Conservation (phyloP, 2,329 filamentous ascomycete genomes). For the Penicillium oxalicum region DNA sequence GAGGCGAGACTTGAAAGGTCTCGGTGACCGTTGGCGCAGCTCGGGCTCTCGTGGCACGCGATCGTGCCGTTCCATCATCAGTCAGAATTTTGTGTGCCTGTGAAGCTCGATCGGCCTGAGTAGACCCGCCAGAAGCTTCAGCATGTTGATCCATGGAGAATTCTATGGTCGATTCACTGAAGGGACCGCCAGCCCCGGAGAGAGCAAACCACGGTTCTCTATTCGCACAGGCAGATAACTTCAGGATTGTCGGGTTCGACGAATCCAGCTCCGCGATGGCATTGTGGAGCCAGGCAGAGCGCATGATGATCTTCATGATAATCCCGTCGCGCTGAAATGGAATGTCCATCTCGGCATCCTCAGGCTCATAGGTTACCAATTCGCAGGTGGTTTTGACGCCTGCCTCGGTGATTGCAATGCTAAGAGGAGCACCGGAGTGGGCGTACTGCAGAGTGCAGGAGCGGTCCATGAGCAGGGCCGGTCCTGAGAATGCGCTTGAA, state of each 20-base stretch:
- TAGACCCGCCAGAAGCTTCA: conserved; percentile 18
- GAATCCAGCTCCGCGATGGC: conserved; percentile 50
- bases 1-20: conserved; percentile 52
- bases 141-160: conserved; percentile 47
- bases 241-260: conserved; percentile 67
- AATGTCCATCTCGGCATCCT: conserved; percentile 55
- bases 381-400: conserved; percentile 86
- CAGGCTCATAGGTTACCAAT: conserved; percentile 78
- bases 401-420: conserved; percentile 77
- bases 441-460: conserved; percentile 79
- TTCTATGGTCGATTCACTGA: conserved; percentile 56
- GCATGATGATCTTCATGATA: conserved; percentile 92
- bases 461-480: conserved; percentile 74
- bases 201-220: conserved; percentile 67
- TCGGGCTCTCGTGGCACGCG: conserved; percentile 30
- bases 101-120: conserved; percentile 9
- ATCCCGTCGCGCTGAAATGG: conserved; percentile 78
- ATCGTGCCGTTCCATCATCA: conserved; percentile 33
- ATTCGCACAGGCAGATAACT: conserved; percentile 57
- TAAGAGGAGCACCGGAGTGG: conserved; percentile 68
- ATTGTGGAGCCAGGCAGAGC: conserved; percentile 47
- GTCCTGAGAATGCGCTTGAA: conserved; percentile 74
- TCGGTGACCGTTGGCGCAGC: conserved; percentile 43
- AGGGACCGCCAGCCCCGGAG: conserved; percentile 54
- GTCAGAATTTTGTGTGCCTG: conserved; percentile 30